Conservation (phyloP, 352 stramenopile genomes). For the Globisporangium canariense region DNA sequence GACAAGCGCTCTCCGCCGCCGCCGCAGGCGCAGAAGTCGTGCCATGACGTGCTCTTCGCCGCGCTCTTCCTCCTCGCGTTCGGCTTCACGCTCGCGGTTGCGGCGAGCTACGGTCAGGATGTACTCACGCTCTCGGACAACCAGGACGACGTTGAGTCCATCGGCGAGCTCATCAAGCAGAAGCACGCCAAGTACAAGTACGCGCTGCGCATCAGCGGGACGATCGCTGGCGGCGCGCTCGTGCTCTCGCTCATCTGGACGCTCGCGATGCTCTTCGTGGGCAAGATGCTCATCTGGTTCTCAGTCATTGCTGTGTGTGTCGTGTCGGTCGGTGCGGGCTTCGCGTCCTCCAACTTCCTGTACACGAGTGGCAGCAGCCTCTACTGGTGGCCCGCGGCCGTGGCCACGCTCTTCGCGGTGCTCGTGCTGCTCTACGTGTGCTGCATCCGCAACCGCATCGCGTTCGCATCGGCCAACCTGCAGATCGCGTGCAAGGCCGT, state of each 20-base stretch:
- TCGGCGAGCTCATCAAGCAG: slow-evolving; percentile 29
- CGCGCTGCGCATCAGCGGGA: slow-evolving; percentile 39
- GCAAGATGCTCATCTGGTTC: slow-evolving; percentile 68
- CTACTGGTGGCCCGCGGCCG: slow-evolving; percentile 51
- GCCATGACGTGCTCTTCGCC: slow-evolving; percentile 26
- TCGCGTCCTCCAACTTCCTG: slow-evolving; percentile 35
- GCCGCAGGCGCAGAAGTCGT: slow-evolving; percentile 23
- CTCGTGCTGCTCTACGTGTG: slow-evolving; percentile 55
- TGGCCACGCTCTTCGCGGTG: slow-evolving; percentile 34
- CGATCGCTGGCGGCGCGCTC: slow-evolving; percentile 37
- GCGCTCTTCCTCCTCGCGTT: slow-evolving; percentile 24
- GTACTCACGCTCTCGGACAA: slow-evolving; percentile 20
- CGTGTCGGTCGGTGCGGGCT: slow-evolving; percentile 35
- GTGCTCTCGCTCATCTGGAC: slow-evolving; percentile 36
- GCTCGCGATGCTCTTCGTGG: slow-evolving; percentile 44
- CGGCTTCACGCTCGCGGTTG: slow-evolving; percentile 22
- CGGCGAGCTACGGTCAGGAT: slow-evolving; percentile 22
- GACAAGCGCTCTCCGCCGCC: slow-evolving; percentile 22
- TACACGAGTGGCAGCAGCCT: slow-evolving; percentile 16
- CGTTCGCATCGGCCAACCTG: slow-evolving; percentile 84
- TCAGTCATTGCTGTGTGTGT: slow-evolving; percentile 36
- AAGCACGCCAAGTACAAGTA: slow-evolving; percentile 60
- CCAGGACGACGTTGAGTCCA: slow-evolving; percentile 11
- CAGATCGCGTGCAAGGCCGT: slow-evolving; percentile 73
- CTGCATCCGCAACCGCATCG: slow-evolving; percentile 48